These are phyloP conservation scores for Arabidopsis hybrid DNA, from an alignment of 441 rosid species.

Conservation along the genomic window DNA sequence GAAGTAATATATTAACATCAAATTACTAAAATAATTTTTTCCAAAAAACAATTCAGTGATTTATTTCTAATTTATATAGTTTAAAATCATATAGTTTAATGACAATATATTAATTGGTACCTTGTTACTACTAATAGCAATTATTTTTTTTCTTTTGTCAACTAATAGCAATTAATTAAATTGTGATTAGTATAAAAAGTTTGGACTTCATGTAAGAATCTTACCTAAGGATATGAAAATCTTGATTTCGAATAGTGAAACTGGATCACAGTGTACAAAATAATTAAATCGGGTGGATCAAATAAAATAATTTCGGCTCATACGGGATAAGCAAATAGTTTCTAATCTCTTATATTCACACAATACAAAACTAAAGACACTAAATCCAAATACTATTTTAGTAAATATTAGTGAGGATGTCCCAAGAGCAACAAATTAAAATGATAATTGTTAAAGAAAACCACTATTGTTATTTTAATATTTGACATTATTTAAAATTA, in stretches of 20 bases:
- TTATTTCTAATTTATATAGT: no score
- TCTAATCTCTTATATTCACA: no score
- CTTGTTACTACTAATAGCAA: no score
- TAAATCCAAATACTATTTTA: slow-evolving; percentile 6
- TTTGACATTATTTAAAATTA: slow-evolving; percentile 36
- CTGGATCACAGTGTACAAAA: not conserved
- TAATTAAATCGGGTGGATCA: not conserved
- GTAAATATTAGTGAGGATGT: slow-evolving; percentile 10
- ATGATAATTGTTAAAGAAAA: slow-evolving; percentile 5
- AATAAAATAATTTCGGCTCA: not conserved
- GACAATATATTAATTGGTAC: no score
- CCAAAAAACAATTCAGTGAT: no score
- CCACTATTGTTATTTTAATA: slow-evolving; percentile 32
- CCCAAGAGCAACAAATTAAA: slow-evolving; percentile 12
- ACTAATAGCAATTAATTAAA: not conserved
- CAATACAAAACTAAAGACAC: slow-evolving; percentile 4
- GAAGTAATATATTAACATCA: no score
- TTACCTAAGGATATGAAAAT: not conserved
- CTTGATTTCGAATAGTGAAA: not conserved
- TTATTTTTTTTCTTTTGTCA: no score
- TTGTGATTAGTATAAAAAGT: not conserved
- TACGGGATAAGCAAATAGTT: not conserved
- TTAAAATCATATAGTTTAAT: no score
- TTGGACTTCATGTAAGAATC: not conserved
- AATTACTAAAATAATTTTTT: no score